Conservation (phyloP, 768 basidiomycete species). For the Boletus subcaerulescens region DNA sequence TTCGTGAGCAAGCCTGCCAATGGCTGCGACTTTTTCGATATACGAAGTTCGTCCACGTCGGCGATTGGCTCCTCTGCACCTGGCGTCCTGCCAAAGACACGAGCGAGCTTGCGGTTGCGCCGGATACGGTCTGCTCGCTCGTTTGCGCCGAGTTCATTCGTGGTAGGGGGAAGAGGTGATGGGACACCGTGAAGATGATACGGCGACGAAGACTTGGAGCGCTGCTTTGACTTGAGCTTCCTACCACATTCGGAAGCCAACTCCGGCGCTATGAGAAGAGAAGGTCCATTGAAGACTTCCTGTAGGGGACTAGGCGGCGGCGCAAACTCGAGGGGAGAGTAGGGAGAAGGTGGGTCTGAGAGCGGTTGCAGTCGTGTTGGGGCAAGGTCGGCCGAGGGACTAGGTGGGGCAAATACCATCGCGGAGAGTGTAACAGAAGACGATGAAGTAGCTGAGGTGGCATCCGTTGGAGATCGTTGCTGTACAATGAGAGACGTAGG, state of each 20-base stretch:
- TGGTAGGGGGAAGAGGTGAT: slow-evolving; percentile 54
- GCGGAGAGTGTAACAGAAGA: slow-evolving; percentile 25
- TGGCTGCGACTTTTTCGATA: slow-evolving; percentile 21
- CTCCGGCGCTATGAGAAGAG: slow-evolving; percentile 46
- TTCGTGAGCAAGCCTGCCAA: slow-evolving; percentile 30
- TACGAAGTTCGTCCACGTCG: slow-evolving; percentile 25
- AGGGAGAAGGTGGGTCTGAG: slow-evolving; percentile 27
- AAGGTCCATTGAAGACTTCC: slow-evolving; percentile 33
- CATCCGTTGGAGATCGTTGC: slow-evolving; percentile 9
- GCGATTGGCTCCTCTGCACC: slow-evolving; percentile 36
- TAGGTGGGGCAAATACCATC: slow-evolving; percentile 31
- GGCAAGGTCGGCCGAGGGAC: slow-evolving; percentile 14
- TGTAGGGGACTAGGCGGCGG: slow-evolving; percentile 14
- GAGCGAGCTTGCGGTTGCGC: slow-evolving; percentile 75
- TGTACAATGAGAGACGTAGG: slow-evolving; percentile 11
- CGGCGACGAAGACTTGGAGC: slow-evolving; percentile 31
- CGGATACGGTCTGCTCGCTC: slow-evolving; percentile 72
- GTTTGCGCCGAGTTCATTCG: slow-evolving; percentile 59
- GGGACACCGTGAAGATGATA: slow-evolving; percentile 6
- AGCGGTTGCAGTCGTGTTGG: slow-evolving; percentile 11
- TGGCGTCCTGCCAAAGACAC: slow-evolving; percentile 72
- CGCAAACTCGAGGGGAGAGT: slow-evolving; percentile 32
- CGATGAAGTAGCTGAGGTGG: slow-evolving; percentile 5
- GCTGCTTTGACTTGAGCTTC: slow-evolving; percentile 21
- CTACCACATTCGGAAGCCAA: slow-evolving; percentile 39